A percentile compares a stretch with the other conserved stretches of the same genome.
phyloP scores from a whole-genome alignment of 129 eudicot species.

The Lactuca sativa region DNA sequence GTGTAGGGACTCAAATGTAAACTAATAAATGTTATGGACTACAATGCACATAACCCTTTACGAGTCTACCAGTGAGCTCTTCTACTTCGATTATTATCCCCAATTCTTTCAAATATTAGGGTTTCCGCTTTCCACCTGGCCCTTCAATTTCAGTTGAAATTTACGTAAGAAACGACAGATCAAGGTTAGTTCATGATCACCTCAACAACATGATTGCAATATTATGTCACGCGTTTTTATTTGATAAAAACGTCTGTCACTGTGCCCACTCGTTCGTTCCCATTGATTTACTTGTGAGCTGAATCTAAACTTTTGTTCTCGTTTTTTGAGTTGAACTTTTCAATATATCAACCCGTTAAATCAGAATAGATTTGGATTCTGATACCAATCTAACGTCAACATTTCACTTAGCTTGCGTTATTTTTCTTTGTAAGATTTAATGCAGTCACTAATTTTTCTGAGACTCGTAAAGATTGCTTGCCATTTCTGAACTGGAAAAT shows the following conservation, averaged over 20 bases:
- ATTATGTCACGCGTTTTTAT: constrained; percentile 2
- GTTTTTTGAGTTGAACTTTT: not conserved
- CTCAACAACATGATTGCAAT: constrained; percentile 6
- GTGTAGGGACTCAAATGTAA: not conserved
- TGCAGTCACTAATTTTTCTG: not conserved
- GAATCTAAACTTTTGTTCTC: not conserved
- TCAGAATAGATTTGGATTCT: constrained; percentile 3
- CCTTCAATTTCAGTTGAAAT: constrained; percentile 22
- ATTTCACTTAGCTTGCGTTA: constrained; percentile 6
- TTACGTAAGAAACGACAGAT: not conserved
- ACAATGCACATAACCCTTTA: constrained; percentile 8
- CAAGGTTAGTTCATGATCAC: constrained; percentile 12
- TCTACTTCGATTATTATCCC: constrained; percentile 1
- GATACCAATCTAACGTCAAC: constrained; percentile 1
- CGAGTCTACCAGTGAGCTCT: not conserved
- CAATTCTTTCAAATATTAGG: constrained; percentile 28
- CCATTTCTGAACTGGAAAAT: constrained; percentile 14
- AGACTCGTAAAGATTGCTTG: constrained; percentile 1
- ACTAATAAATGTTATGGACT: constrained; percentile 9
- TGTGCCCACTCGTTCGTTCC: constrained; percentile 5
- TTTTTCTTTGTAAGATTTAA: constrained; percentile 4
- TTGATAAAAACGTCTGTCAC: constrained; percentile 2
- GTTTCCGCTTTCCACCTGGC: constrained; percentile 27
- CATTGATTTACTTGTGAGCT: constrained; percentile 13
- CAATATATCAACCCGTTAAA: not conserved